Base-by-base conservation (phyloP, 2,329 filamentous ascomycete species). In the Pseudogymnoascus sp. region DNA sequence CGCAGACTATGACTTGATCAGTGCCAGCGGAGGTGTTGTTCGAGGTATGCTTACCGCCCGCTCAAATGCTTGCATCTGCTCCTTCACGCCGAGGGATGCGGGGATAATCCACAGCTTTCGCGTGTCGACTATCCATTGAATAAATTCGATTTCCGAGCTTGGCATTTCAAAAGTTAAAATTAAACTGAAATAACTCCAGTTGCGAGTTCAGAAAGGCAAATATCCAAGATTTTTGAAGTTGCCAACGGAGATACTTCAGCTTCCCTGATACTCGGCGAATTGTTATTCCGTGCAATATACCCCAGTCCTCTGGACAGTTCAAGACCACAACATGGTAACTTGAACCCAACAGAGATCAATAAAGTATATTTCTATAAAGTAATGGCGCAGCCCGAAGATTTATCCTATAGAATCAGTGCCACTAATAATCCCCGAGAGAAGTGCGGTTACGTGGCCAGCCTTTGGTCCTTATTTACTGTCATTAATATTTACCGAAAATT, bases 51-150 rank as follows among this genome's bases (percentile, higher is more conserved):
- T 17, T 29, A 35, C 40, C 21, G 26, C 60, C 29, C 60, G 35
- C 23, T 50, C 40, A 26, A 56, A 56, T 33, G 29, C 66, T 76
- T 73, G 35, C 83, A 73, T 70, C 65, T 72, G 67, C 35, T 72
- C 71, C 33, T 63, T 65, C 3, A 68, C 31, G 11, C 74, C 56
- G 70, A 72, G 21, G 78, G 82, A 62, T 74, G 44, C 26, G 5
- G 67, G 62, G 11, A 73, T 74, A n/a, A 82, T 79, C 82, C 83
- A 88, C 61, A 87, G 76, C 2, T 72, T 67, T 38, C 84, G 78
- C 3, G 85, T 88, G 73, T 88, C 85, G 38, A 88, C 74, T 63
- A 86, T 75, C 82, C 85, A 88, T 74, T 86, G 83, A 64, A 85
- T 76, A 60, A 86, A 75, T 56, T 75, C 17, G 21, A 56, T 56